Base-by-base conservation (phyloP, 352 stramenopile genomes). In the Pythium phragmiticola region DNA sequence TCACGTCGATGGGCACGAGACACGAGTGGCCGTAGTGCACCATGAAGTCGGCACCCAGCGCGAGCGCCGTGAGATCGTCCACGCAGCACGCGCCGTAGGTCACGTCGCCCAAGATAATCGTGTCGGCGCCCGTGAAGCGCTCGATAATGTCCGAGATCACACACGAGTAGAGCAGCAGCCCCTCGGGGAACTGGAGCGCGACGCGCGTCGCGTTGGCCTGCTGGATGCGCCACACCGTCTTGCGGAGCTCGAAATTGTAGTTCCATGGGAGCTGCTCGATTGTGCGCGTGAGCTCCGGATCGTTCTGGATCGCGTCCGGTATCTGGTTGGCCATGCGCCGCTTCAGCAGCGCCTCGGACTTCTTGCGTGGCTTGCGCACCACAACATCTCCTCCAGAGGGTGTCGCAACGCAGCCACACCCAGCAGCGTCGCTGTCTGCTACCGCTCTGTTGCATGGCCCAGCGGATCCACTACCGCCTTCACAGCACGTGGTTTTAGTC, bases 1-100 rank as follows among this genome's bases (percentile, higher is more conserved):
- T 99, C 37, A 96, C 79, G 48, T 98, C 94, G 51, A 99, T 96
- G 0, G 98, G 98, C 23, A 99, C 97, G 17, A 99, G 81, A 73
- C 98, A 99, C 41, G 89, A 98, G 75, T 99, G 98, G 41, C 98
- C 98, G 69, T 99, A 99, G 73, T 99, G 98, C n/a, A 99, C 90
- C 74, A 99, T 90, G 23, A 99, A 94, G 72, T 99, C 92, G 16
- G 92, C 96, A 2, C 95, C 97, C 3, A 99, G 77, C 0, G 95
- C 92, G 33, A 97, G 85, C 11, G 98, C 97, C 17, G 91, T 98
- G 53, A 99, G 83, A 68, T 99, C 98, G 68, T 99, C 98, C 21
- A 99, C 95, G 67, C 98, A 99, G 70, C 98, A 99, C n/a, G 98
- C 98, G 28, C 98, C 98, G 57, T 99, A 99, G 2, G 97, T 99